Base-by-base conservation (phyloP, 495 filamentous ascomycete species). In the Xylaria intraflava region DNA sequence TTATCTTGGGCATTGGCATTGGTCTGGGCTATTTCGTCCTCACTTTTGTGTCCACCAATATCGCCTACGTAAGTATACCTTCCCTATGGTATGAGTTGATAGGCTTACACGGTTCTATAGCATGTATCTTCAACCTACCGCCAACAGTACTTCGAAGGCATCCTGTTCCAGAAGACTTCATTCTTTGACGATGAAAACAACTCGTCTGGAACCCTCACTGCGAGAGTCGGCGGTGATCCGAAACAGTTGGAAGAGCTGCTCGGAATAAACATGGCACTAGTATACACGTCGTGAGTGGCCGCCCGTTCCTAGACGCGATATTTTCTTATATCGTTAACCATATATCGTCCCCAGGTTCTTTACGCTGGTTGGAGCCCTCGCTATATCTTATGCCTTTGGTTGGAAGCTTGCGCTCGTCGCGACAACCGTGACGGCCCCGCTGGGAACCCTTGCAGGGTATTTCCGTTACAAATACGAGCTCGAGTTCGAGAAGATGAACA, bases 131-230 rank as follows among this genome's bases (percentile, higher is more conserved):
- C 75, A 6, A 68, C 69, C 11, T 84, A 82, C 59, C 72, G 82
- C 24, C 72, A 76, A 41, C 73, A 87, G 59, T 80, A 83, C 53
- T 78, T 87, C 49, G 71, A 81, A 36, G 71, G 69, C 39, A 76
- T 82, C 42, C 53, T 85, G 19, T 69, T 65, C 53, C 78, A 84
- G 53, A 79, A 80, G 44, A 78, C 80, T 17, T 62, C 73, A 0
- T 89, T 83, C 65, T 89, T 85, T 54, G 85, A 89, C 64, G 62
- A 67, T 2, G 69, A 76, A 35, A 76, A 81, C 42, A 85, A 88
- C 55, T 75, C 83, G 0, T 71, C 78, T 6, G 86, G 85, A 2
- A 75, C 85, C 11, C 68, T 90, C 29, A 78, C 78, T 6, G 74
- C 80, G 3, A 74, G 76, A 6, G 70, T 87, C 2, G 74, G 78